Evolutionary conservation across 1,284 basidiomycete species (phyloP), one percentile per base, ranked within the genome.

Genomic region (Apiotrichum porosum): DNA sequence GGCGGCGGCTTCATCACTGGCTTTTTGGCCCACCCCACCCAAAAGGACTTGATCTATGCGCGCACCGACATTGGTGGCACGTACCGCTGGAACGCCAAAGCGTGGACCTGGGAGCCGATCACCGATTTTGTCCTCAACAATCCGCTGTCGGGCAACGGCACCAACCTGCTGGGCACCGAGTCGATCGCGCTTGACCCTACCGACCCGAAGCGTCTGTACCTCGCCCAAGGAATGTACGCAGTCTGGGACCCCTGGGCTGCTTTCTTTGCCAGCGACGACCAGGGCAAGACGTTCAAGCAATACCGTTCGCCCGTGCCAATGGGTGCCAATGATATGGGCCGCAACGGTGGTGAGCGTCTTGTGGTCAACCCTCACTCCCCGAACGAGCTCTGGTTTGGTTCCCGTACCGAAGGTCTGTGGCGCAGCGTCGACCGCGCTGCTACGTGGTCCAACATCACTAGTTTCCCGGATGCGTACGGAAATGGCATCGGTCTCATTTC

Each of bases 1-100:
- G 37, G 37, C 24, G 37, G 37, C n/a, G 37, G 37, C 21, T 39
- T 22, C 37, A 39, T 39, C 17, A 39, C 37, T 10, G 37, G 37
- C 23, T 24, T 39, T 19, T 13, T 39, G 3, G 37, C 37, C 2
- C 37, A 39, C 37, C 37, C 37, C 24, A 9, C 13, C 15, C 19
- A 39, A n/a, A 26, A 39, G 24, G 24, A 39, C 24, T 19, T 39
- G 15, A 39, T 39, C 19, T 39, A 39, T 19, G 37, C 24, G 19
- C 6, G 37, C 19, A 22, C 37, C 2, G 37, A 39, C 24, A 39
- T 39, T n/a, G 37, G 37, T 6, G 24, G 37, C 24, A 22, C 37
- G 21, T 39, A 39, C 24, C 13, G 19, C 14, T 39, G 37, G 37
- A 39, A 39, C 24, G 12, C 17, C 12, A 22, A 14, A 8, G 19